Base-by-base conservation (phyloP, 2,329 filamentous ascomycete genomes). In the Nectriaceae sp. region DNA sequence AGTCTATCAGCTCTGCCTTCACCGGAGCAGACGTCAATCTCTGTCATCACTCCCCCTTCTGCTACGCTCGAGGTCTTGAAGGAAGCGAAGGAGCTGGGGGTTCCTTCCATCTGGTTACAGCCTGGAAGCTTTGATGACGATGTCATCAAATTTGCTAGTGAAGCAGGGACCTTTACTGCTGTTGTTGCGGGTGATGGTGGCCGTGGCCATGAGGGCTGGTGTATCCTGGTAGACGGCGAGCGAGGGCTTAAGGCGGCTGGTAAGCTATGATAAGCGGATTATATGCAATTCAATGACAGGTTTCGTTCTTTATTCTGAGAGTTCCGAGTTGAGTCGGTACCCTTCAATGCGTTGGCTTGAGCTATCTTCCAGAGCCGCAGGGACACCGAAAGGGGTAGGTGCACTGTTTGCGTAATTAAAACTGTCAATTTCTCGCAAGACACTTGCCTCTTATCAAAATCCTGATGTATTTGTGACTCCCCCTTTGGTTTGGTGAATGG, bases 51-150 rank as follows among this genome's bases (percentile, higher is more conserved):
- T 11, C 90, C 90, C 3, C 93, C 94, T 0, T 70, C 78, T 2
- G 84, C 89, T 22, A 96, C 94, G 1, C 78, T 86, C 50, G 73
- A 84, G 61, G 75, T 95, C 6, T 75, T 97, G 35, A 76, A 84
- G 53, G 88, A 96, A 68, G 94, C 93, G 0, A 88, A 85, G 68
- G 75, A 80, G 47, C 76, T 88, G 11, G 86, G 91, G 3, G 74
- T 96, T 38, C 79, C 82, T 16, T 80, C 89, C 21, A 85, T 96
- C 4, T 96, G 90, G 88, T 73, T 97, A 56, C 94, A 97, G 72
- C 94, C 94, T 0, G 94, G 93, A 1, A 92, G 84, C 15, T 97
- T 88, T 65, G 85, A 96, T 65, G 82, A 88, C 43, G 82, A 84
- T 49, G 87, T 90, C 19, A 65, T 96, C 53, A 73, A 79, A 35